A percentile compares a stretch with the other conserved stretches of the same genome.
phyloP scores from a whole-genome alignment of 176 grass and related monocot species.

The Avena atlantica region DNA sequence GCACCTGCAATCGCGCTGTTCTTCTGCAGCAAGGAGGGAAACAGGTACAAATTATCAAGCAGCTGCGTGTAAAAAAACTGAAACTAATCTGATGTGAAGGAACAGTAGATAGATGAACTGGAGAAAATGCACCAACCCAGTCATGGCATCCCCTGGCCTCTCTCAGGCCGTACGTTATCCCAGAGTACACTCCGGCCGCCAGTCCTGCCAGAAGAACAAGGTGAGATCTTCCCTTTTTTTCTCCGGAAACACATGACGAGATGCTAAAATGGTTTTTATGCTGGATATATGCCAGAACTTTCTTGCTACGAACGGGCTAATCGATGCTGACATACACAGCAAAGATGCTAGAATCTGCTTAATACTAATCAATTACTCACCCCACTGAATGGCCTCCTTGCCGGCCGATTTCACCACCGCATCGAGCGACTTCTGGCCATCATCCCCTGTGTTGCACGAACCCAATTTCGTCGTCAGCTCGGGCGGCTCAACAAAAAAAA shows the following conservation, averaged over 20 bases:
- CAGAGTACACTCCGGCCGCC: constrained; percentile 83
- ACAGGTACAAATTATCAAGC: neutral
- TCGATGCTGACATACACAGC: neutral
- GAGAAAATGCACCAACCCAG: constrained; percentile 48
- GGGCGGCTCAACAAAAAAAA: neutral
- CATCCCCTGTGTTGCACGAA: constrained; percentile 53
- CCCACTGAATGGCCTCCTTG: constrained; percentile 93
- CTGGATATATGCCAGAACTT: no score
- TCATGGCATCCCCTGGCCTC: constrained; percentile 90
- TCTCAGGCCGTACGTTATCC: constrained; percentile 73
- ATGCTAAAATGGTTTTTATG: neutral
- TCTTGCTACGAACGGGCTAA: neutral
- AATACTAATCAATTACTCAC: constrained; percentile 26
- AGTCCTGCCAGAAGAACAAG: constrained; percentile 47
- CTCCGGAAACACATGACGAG: neutral
- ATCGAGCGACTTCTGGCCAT: constrained; percentile 81
- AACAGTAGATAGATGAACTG: neutral
- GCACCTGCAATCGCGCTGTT: constrained; percentile 77
- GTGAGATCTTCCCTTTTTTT: neutral
- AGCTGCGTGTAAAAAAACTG: neutral
- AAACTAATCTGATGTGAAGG: neutral
- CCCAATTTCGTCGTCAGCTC: neutral
- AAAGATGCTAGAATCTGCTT: neutral
- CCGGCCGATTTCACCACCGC: constrained; percentile 79
- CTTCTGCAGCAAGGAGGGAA: constrained; percentile 51